A percentile compares a stretch with the other conserved stretches of the same genome.
Conservation (phyloP, 2,329 filamentous ascomycete species). For the Monilinia laxa region DNA sequence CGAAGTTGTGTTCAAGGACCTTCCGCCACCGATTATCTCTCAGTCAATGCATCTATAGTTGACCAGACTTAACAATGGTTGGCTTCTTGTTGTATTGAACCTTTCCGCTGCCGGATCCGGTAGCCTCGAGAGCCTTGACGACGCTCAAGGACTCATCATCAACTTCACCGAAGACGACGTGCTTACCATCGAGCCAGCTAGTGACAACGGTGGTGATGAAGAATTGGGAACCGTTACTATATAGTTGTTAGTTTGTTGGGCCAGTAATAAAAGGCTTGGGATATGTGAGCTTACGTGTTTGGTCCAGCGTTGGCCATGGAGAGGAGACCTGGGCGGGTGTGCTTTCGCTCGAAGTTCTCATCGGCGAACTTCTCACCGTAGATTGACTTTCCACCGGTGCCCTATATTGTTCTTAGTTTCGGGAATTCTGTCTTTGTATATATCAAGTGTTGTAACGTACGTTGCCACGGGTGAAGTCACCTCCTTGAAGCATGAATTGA, state of each 20-base stretch:
- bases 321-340: conserved; percentile 73
- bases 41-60: conserved; percentile 36
- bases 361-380: conserved; percentile 93
- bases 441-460: conserved; percentile 52
- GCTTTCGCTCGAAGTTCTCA: conserved; percentile 82
- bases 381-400: conserved; percentile 85
- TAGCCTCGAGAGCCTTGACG: conserved; percentile 62
- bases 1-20: conserved; percentile 24
- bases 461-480: conserved; percentile 91
- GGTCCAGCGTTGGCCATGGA: conserved; percentile 96
- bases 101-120: conserved; percentile 54
- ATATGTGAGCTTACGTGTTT: conserved; percentile 73
- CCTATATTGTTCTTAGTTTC: conserved; percentile 65
- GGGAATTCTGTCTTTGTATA: conserved; percentile 37
- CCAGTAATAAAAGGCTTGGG: conserved; percentile 65
- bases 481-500: conserved; percentile 93
- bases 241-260: conserved; percentile 42
- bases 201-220: conserved; percentile 97
- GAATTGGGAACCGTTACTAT: conserved; percentile 96
- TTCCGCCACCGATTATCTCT: conserved; percentile 37
- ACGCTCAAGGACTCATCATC: conserved; percentile 46
- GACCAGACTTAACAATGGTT: conserved; percentile 56
- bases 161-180: conserved; percentile 88
- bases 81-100: conserved; percentile 58
- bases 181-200: conserved; percentile 91